Conservation (phyloP, 495 filamentous ascomycete species). For the Penicillium angulare region DNA sequence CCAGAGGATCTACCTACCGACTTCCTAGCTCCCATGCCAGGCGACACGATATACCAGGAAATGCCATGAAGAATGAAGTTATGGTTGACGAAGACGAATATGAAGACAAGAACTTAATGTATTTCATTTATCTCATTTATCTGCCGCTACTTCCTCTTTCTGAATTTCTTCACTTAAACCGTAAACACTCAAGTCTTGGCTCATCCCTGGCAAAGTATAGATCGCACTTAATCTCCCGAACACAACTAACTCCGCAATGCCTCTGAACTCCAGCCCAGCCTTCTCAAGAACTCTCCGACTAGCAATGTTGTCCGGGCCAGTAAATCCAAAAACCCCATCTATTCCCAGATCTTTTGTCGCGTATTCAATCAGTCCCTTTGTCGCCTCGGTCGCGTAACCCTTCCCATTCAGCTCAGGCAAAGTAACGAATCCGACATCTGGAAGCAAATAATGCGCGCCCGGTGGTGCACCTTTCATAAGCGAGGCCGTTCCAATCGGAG, state of each 20-base stretch:
- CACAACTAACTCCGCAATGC: constrained; percentile 20
- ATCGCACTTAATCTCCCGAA: constrained; percentile 30
- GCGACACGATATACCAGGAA: constrained; percentile 34
- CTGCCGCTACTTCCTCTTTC: too few relatives aligned
- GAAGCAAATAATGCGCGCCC: constrained; percentile 19
- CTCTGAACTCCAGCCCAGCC: constrained; percentile 29
- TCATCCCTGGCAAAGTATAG: constrained; percentile 28
- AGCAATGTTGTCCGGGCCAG: constrained; percentile 17
- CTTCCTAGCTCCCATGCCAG: constrained; percentile 39
- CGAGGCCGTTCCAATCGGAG: constrained; percentile 25
- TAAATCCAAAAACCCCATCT: constrained; percentile 21
- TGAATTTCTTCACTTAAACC: constrained; percentile 7
- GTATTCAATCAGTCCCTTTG: constrained; percentile 27
- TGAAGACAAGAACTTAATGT: background rate
- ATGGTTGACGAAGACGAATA: background rate
- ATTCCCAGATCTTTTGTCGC: constrained; percentile 18
- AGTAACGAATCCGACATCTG: constrained; percentile 37
- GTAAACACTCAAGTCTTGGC: constrained; percentile 27
- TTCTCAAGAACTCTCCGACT: constrained; percentile 32
- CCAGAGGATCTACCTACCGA: constrained; percentile 37
- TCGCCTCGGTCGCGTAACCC: constrained; percentile 41
- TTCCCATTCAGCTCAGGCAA: constrained; percentile 29
- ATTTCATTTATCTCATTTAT: background rate
- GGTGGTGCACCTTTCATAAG: constrained; percentile 29
- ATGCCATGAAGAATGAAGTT: constrained; percentile 26